Evolutionary conservation across 805 yeast genomes (phyloP), one percentile per base, ranked within the genome.

Genomic region (Saccharomycopsis sp.): DNA sequence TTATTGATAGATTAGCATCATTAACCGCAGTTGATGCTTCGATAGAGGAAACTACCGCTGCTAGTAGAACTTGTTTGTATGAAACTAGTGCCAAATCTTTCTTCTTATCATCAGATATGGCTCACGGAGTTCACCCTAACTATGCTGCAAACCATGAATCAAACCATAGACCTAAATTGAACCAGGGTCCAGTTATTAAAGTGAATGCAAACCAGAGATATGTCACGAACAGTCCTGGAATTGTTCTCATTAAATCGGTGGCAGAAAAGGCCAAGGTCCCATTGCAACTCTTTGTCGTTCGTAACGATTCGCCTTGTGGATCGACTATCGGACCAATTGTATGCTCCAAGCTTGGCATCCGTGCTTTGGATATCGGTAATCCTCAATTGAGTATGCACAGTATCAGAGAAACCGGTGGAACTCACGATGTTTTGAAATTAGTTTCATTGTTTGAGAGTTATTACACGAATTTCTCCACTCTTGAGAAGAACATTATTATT

Each of bases 81-180:
- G 82, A 84, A 63, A 70, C 86, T 0, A 78, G 84, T 73, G 78
- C 92, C 7, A 86, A 85, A 69, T 90, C 97, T 1, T 92, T 94
- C 71, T 79, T 93, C 65, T 71, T 94, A 52, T 92, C 97, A 0
- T 89, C 97, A 0, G 99, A 93, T 70, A 94, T 91, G 84, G 97
- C 98, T 1, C 99, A 93, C 69, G 98, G 97, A 35, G 87, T 93
- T 44, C 97, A 93, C 71, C 99, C 99, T 59, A 93, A 93, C 72
- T 93, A 93, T 70, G 73, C 81, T 2, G 80, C 78, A 56, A 81
- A 81, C 65, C 87, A 94, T 72, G 98, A 94, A 69, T 69, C 81
- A 22, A 75, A 80, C 61, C 96, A 93, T 71, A 81, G 82, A 63
- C 98, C 99, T 1, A 78, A 78, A 55, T 74, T 93, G 61, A 96